Base-by-base conservation (phyloP, 257 asterid species). In the Linaria vulgaris region DNA sequence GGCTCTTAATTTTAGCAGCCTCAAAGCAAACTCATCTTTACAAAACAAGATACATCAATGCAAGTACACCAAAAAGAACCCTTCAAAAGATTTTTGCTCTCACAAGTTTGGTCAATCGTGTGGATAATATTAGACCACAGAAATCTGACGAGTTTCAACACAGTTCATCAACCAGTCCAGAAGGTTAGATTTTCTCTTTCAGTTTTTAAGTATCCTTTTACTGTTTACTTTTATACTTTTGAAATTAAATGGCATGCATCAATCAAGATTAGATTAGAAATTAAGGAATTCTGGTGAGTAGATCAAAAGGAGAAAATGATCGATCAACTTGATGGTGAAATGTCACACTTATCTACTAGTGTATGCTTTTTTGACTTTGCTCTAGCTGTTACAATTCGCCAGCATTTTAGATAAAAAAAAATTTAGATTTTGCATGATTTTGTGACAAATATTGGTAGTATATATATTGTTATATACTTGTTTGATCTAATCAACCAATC, bases 1-100 rank as follows among this genome's bases (percentile, higher is more conserved):
- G 76, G 85, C 92, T 90, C 51, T 64, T 82, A 38, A 37, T 87
- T 39, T 67, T 90, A 66, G 89, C 94, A 66, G 89, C 94, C 77
- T 84, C 56, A 70, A 71, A 76, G 39, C 79, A 78, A 73, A 50
- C 65, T 15, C 72, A 65, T 60, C 59, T 52, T 56, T 74, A 51
- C 10, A 61, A 44, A 53, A 17, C 61, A 1, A 59, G 22, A 61
- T 66, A 61, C 64, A 52, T 43, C 61, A 52, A 43, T 17, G 17
- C 69, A n/a, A n/a, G n/a, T 12, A 21, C 66, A 67, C 57, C 76
- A 20, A 64, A 49, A 46, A 61, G 45, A 51, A 38, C 59, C 59
- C 64, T 82, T 30, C 89, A 88, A 0, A 91, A 81, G 79, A 81
- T 88, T 24, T 82, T 84, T 72, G 83, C 91, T 62, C 81, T 88